These are phyloP conservation scores for Nannizzia gypsea DNA, from an alignment of 2,329 filamentous ascomycete species.

Conservation along the genomic window DNA sequence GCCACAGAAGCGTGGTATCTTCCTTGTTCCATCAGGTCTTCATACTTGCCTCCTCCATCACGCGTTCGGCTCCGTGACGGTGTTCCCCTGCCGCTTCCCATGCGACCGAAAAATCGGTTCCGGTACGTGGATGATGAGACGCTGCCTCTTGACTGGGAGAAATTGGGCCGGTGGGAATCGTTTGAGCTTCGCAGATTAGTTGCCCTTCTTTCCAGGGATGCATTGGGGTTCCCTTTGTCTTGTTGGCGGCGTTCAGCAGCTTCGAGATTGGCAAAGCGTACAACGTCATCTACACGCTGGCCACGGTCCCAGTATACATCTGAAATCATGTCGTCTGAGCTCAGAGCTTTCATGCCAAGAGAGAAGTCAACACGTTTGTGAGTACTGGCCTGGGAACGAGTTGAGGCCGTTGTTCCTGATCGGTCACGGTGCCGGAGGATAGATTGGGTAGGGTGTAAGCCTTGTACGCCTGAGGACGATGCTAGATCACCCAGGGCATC, in stretches of 20 bases:
- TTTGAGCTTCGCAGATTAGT: constrained; percentile 15
- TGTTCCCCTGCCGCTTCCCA: constrained; percentile 19
- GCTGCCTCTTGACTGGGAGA: constrained; percentile 15
- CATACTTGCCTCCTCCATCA: constrained; percentile 20
- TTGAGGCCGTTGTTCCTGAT: constrained; percentile 22
- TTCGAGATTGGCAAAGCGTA: constrained; percentile 30
- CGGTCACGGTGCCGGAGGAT: constrained; percentile 41
- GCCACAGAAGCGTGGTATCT: constrained; percentile 29
- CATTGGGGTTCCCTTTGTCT: constrained; percentile 11
- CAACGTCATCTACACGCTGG: constrained; percentile 31
- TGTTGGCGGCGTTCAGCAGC: constrained; percentile 29
- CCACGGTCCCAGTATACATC: constrained; percentile 52
- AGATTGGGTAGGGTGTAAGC: constrained; percentile 34
- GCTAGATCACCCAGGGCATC: constrained; percentile 24
- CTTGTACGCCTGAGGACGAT: constrained; percentile 22
- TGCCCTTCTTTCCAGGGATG: constrained; percentile 13
- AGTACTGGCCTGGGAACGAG: constrained; percentile 46
- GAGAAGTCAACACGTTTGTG: constrained; percentile 59
- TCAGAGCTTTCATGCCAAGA: constrained; percentile 51
- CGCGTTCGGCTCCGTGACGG: not conserved
- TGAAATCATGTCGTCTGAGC: constrained; percentile 47
- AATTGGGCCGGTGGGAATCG: constrained; percentile 17
- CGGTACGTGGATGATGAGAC: constrained; percentile 36
- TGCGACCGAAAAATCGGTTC: constrained; percentile 52
- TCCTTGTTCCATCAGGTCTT: constrained; percentile 37